These are phyloP conservation scores for Neonectria magnoliae DNA, from an alignment of 2,329 filamentous ascomycete species.

Conservation along the genomic window DNA sequence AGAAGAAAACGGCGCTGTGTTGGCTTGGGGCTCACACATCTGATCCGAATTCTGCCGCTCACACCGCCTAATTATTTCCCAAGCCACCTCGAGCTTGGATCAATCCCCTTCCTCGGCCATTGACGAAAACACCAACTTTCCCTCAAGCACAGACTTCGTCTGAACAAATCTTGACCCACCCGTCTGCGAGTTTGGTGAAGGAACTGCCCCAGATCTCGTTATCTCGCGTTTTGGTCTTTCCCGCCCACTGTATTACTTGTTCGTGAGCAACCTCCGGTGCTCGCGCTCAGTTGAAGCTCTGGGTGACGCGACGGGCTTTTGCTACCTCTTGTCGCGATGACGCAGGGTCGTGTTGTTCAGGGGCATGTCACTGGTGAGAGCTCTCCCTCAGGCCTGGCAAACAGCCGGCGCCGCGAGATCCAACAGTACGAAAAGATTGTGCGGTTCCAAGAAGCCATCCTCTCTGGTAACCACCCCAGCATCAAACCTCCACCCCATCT, in stretches of 20 bases:
- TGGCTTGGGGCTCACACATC: not conserved
- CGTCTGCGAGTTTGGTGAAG: conserved; percentile 16
- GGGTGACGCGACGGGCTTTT: conserved; percentile 37
- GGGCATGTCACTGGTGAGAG: conserved; percentile 27
- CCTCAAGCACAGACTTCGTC: conserved; percentile 28
- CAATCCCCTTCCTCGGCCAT: conserved; percentile 5
- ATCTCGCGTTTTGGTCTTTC: conserved; percentile 24
- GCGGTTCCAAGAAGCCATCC: conserved; percentile 80
- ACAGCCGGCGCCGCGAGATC: conserved; percentile 66
- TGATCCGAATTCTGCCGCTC: conserved; percentile 36
- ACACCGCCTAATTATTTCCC: conserved; percentile 46
- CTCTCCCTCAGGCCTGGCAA: conserved; percentile 45
- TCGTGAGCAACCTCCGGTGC: conserved; percentile 20
- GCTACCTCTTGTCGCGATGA: conserved; percentile 40
- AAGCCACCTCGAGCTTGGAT: conserved; percentile 15
- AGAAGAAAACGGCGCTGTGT: not conserved
- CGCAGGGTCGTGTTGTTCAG: conserved; percentile 35
- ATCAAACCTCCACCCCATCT: conserved; percentile 64
- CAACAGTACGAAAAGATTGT: conserved; percentile 83
- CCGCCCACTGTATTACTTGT: conserved; percentile 25
- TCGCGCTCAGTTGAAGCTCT: conserved; percentile 27
- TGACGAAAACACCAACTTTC: conserved; percentile 3
- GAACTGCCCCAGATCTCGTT: conserved; percentile 19
- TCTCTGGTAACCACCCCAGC: conserved; percentile 77
- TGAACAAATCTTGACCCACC: conserved; percentile 28